Conservation (phyloP, 108 stramenopile species). For the Cylindrotheca fusiformis region DNA sequence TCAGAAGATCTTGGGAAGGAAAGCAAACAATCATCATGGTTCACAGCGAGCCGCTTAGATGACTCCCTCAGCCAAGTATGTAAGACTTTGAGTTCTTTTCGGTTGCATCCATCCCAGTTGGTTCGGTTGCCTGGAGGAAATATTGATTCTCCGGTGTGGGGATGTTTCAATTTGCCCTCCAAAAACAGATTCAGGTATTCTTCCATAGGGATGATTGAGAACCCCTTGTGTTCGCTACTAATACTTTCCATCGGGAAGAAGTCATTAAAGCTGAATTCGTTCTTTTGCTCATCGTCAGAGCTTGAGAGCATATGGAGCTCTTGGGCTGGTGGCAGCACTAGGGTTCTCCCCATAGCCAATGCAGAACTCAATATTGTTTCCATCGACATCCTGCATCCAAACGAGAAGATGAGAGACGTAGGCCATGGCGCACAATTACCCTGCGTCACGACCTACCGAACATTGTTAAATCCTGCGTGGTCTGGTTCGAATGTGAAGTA, state of each 20-base stretch:
- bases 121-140: conserved; percentile 76
- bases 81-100: conserved; percentile 14
- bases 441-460: conserved; percentile 51
- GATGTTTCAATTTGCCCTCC: conserved; percentile 11
- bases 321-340: conserved; percentile 89
- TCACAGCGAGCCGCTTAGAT: conserved; percentile 43
- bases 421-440: too few species aligned
- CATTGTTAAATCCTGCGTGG: conserved; percentile 87
- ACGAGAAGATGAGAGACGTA: too few species aligned
- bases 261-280: conserved; percentile 67
- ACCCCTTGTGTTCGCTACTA: conserved; percentile 54
- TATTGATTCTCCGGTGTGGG: conserved; percentile 34
- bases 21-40: conserved; percentile 58
- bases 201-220: conserved; percentile 77
- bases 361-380: conserved; percentile 72
- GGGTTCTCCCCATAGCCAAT: conserved; percentile 85
- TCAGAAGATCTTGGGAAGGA: conserved; percentile 70
- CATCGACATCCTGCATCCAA: conserved; percentile 15
- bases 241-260: conserved; percentile 70
- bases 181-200: conserved; percentile 48
- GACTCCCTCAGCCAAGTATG: conserved; percentile 19
- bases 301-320: conserved; percentile 65
- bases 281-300: conserved; percentile 15
- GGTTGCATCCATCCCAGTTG: conserved; percentile 68
- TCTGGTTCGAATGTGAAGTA: conserved; percentile 92